A percentile compares a stretch with the other conserved stretches of the same genome.
Evolutionary conservation across 129 eudicot genomes (phyloP).

Genomic region (Cynara cardunculus): DNA sequence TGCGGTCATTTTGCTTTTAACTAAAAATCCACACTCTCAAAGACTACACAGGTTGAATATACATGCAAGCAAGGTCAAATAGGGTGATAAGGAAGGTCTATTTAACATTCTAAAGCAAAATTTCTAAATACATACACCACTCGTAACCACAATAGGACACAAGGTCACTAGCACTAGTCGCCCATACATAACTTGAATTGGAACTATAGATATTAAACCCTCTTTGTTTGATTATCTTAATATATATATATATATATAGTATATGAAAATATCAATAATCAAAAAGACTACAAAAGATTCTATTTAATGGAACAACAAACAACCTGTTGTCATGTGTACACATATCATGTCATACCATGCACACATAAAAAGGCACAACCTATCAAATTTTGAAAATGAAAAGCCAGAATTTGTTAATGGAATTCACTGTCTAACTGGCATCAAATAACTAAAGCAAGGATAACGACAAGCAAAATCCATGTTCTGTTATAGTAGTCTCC

Average conservation of each 20-base stretch:
- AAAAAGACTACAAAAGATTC: not conserved
- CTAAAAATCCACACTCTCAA: not conserved
- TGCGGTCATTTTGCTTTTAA: not conserved
- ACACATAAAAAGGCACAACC: not conserved
- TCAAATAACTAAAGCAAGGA: not conserved
- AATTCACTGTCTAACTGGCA: not conserved
- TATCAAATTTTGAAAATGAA: not conserved
- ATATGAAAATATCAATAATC: not conserved
- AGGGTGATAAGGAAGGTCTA: no score
- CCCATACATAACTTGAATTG: not conserved
- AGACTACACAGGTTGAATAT: not conserved
- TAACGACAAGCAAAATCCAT: not conserved
- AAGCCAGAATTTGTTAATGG: not conserved
- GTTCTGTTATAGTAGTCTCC: not conserved
- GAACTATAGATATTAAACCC: not conserved
- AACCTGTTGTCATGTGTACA: not conserved
- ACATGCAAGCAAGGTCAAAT: not conserved
- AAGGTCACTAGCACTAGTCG: not conserved
- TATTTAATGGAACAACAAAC: not conserved
- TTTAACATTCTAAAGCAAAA: no score
- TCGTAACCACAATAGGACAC: not conserved
- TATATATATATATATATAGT: not conserved
- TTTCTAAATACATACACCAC: no score
- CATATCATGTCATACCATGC: slow-evolving; percentile 18
- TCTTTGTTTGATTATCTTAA: not conserved